Evolutionary conservation across 805 yeast genomes (phyloP).

Genomic region (Ogataea degrootiae): DNA sequence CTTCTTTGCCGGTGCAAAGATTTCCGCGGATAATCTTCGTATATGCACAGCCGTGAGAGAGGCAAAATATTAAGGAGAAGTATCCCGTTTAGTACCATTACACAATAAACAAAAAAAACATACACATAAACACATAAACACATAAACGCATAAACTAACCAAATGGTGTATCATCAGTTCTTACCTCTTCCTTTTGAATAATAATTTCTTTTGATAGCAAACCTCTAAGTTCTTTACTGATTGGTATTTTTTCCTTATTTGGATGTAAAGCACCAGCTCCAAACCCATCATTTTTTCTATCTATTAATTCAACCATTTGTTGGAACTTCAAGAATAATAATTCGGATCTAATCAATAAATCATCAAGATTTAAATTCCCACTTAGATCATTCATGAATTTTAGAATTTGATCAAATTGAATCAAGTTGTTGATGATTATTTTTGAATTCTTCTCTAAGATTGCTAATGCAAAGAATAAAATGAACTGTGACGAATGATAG

Average conservation of each 20-base stretch:
- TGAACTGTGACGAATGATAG: constrained; percentile 79
- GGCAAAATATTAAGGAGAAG: no score
- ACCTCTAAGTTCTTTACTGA: constrained; percentile 51
- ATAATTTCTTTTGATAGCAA: constrained; percentile 59
- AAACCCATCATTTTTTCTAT: constrained; percentile 35
- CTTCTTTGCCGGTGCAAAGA: no score
- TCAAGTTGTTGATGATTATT: constrained; percentile 67
- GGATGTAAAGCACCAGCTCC: constrained; percentile 12
- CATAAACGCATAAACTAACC: constrained; percentile 11
- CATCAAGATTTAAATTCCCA: constrained; percentile 69
- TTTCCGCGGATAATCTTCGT: no score
- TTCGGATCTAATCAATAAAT: constrained; percentile 79
- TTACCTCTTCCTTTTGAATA: constrained; percentile 42
- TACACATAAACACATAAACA: no score
- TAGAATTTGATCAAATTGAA: constrained; percentile 84
- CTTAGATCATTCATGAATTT: constrained; percentile 89
- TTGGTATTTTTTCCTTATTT: constrained; percentile 12
- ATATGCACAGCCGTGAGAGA: no score
- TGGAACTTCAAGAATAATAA: constrained; percentile 73
- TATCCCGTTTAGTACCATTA: no score
- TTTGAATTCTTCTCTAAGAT: constrained; percentile 84
- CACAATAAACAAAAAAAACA: no score
- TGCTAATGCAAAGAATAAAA: constrained; percentile 80
- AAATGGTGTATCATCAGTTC: constrained; percentile 28
- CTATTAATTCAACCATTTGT: constrained; percentile 75